Conservation (phyloP, 495 filamentous ascomycete species). For the Apodospora peruviana region DNA sequence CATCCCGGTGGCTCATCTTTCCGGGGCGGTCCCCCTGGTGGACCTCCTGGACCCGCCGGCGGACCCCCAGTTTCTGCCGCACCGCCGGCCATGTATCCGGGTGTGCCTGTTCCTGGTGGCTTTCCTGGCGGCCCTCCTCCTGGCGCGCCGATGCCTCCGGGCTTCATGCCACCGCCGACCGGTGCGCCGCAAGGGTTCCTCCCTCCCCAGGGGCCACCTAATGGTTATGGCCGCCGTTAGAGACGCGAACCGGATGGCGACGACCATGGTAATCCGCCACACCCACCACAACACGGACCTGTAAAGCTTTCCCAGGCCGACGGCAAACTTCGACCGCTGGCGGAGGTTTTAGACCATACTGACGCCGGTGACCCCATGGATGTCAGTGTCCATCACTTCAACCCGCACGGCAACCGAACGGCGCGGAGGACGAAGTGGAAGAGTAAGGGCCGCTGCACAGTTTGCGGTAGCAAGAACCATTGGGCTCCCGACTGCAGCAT, state of each 20-base stretch:
- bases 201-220: conserved; percentile 10
- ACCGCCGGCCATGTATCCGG: conserved; percentile 19
- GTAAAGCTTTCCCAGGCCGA: no score
- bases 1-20: conserved; percentile 29
- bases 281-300: not conserved
- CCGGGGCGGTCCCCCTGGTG: conserved; percentile 13
- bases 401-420: no score
- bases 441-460: no score
- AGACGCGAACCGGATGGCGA: no score
- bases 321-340: no score
- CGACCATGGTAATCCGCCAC: not conserved
- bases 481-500: no score
- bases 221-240: conserved; percentile 15
- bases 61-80: conserved; percentile 2
- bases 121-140: conserved; percentile 24
- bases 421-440: no score
- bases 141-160: conserved; percentile 23
- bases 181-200: conserved; percentile 15
- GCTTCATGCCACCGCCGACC: conserved; percentile 23
- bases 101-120: conserved; percentile 21
- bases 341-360: no score
- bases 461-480: no score
- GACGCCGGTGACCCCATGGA: no score
- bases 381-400: no score
- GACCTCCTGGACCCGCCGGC: conserved; percentile 1